Evolutionary conservation across 306 rosid species (phyloP).

Genomic region (Crataegus laevigata): DNA sequence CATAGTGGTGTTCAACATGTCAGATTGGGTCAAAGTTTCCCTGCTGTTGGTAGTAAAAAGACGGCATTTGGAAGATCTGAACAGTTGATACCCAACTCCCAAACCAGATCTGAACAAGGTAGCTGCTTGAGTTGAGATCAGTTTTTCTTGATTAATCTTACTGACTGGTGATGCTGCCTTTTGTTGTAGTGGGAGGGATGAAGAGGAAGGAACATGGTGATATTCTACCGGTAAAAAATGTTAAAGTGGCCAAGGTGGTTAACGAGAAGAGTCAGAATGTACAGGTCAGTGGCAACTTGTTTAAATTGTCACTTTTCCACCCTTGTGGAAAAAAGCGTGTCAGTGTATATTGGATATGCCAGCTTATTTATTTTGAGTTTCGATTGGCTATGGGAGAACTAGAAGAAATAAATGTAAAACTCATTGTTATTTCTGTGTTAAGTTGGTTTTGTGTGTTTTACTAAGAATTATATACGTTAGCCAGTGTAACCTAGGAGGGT

Average conservation of each 20-base stretch:
- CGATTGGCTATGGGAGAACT: background rate
- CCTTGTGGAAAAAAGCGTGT: background rate
- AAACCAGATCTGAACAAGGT: constrained; percentile 38
- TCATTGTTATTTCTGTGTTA: background rate
- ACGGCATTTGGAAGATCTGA: constrained; percentile 17
- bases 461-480: background rate
- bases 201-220: constrained; percentile 56
- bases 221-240: constrained; percentile 19
- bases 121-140: constrained; percentile 16
- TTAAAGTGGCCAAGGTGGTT: constrained; percentile 17
- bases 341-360: background rate
- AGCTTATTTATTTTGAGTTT: background rate
- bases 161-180: constrained; percentile 2
- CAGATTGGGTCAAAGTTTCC: constrained; percentile 8
- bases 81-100: constrained; percentile 15
- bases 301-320: background rate
- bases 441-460: background rate
- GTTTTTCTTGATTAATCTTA: constrained; percentile 1
- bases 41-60: constrained; percentile 15
- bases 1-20: constrained; percentile 20
- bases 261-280: constrained; percentile 19
- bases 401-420: background rate
- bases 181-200: constrained; percentile 30
- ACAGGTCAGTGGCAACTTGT: constrained; percentile 41
- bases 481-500: no score